Percentiles rank a stretch among this genome's conserved stretches.
phyloP scores from a whole-genome alignment of 768 basidiomycete genomes.

The Podaxis mareebaensis region DNA sequence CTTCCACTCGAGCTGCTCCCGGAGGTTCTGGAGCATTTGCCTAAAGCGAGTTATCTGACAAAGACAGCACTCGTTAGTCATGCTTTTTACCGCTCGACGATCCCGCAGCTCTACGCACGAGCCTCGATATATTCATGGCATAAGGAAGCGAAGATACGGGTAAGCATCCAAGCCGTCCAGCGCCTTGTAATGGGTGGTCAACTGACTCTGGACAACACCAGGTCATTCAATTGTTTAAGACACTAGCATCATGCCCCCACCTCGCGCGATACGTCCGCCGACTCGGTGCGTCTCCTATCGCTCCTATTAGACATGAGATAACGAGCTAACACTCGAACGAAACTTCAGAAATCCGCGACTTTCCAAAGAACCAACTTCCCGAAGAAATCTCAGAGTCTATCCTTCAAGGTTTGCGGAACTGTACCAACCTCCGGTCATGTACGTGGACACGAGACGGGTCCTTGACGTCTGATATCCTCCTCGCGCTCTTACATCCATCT shows the following conservation, averaged over 20 bases:
- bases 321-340: neutral
- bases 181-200: neutral
- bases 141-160: slow-evolving; percentile 61
- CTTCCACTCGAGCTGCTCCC: slow-evolving; percentile 70
- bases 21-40: slow-evolving; percentile 49
- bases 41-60: slow-evolving; percentile 54
- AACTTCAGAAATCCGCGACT: slow-evolving; percentile 66
- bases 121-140: slow-evolving; percentile 74
- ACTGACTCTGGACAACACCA: slow-evolving; percentile 25
- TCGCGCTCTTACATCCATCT: slow-evolving; percentile 40
- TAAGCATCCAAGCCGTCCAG: slow-evolving; percentile 22
- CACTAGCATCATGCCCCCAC: slow-evolving; percentile 51
- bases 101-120: slow-evolving; percentile 54
- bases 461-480: slow-evolving; percentile 57
- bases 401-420: slow-evolving; percentile 56
- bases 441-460: slow-evolving; percentile 84
- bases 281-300: slow-evolving; percentile 47
- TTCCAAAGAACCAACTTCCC: slow-evolving; percentile 53
- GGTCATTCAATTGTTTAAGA: slow-evolving; percentile 64
- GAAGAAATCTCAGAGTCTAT: slow-evolving; percentile 41
- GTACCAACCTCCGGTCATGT: slow-evolving; percentile 59
- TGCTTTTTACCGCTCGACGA: slow-evolving; percentile 51
- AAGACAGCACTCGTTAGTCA: slow-evolving; percentile 57
- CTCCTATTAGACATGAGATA: neutral
- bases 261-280: slow-evolving; percentile 59